phyloP scores from a whole-genome alignment of 177 flowering plant genomes.

The Telopea speciosissima region DNA sequence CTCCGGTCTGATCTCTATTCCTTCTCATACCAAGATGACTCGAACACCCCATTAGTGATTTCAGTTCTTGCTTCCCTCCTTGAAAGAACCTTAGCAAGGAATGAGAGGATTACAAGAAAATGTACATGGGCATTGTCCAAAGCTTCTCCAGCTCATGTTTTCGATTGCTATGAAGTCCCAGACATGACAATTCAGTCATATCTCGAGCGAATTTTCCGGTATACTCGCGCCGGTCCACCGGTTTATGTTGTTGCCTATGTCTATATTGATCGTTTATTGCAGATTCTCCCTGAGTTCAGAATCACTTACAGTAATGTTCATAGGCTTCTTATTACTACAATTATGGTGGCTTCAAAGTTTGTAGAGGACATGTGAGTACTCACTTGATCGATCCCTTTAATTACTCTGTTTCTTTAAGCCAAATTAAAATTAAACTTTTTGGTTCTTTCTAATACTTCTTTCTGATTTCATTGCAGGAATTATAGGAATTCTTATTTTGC shows the following conservation, averaged over 20 bases:
- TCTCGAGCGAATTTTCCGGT: constrained; percentile 72
- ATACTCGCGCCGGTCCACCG: constrained; percentile 64
- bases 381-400: constrained; percentile 2
- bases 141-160: constrained; percentile 23
- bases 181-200: constrained; percentile 70
- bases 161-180: constrained; percentile 51
- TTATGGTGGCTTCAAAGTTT: constrained; percentile 92
- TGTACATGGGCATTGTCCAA: constrained; percentile 25
- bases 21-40: constrained; percentile 44
- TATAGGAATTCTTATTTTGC: constrained; percentile 82
- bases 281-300: constrained; percentile 51
- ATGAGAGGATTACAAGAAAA: constrained; percentile 44
- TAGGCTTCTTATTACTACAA: constrained; percentile 73
- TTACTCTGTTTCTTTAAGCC: background rate
- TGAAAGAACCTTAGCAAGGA: constrained; percentile 67
- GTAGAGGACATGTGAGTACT: constrained; percentile 82
- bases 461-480: constrained; percentile 50
- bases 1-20: constrained; percentile 66
- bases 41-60: constrained; percentile 57
- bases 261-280: constrained; percentile 77
- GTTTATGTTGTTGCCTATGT: constrained; percentile 83
- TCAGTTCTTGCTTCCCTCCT: constrained; percentile 74
- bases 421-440: background rate
- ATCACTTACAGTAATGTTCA: constrained; percentile 67
- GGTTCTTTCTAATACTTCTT: background rate